Evolutionary conservation across 2,329 filamentous ascomycete genomes (phyloP).

Genomic region (Botryotinia narcissicola): DNA sequence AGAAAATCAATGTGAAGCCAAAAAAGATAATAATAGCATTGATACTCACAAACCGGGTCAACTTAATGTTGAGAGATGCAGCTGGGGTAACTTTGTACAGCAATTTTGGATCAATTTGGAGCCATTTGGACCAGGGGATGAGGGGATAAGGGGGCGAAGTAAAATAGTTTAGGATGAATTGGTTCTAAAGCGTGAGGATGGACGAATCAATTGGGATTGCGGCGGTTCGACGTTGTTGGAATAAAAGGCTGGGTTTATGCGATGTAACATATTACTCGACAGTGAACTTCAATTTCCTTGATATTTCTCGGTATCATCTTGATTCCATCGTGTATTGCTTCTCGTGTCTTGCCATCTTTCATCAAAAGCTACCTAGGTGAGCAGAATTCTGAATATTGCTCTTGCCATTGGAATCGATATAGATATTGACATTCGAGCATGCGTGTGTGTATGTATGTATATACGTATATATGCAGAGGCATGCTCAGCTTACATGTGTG

Average conservation of each 20-base stretch:
- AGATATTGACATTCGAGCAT: background rate
- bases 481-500: conserved; percentile 6
- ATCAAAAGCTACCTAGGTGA: background rate
- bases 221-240: conserved; percentile 5
- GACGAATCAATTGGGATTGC: conserved; percentile 7
- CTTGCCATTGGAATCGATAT: background rate
- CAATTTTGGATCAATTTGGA: background rate
- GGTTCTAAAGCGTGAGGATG: background rate
- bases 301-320: background rate
- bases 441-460: background rate
- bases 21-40: conserved; percentile 22
- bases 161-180: conserved; percentile 17
- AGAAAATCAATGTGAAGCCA: background rate
- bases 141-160: conserved; percentile 18
- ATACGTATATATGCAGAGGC: background rate
- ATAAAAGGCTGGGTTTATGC: conserved; percentile 18
- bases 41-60: conserved; percentile 11
- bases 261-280: conserved; percentile 18
- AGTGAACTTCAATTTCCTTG: conserved; percentile 5
- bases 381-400: background rate
- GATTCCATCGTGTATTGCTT: background rate
- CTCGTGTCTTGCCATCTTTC: background rate
- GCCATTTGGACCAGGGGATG: background rate
- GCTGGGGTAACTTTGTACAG: conserved; percentile 7
- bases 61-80: conserved; percentile 19